A percentile compares a stretch with the other conserved stretches of the same genome.
Evolutionary conservation across 768 basidiomycete species (phyloP).

Genomic region (Kwoniella heveanensis): DNA sequence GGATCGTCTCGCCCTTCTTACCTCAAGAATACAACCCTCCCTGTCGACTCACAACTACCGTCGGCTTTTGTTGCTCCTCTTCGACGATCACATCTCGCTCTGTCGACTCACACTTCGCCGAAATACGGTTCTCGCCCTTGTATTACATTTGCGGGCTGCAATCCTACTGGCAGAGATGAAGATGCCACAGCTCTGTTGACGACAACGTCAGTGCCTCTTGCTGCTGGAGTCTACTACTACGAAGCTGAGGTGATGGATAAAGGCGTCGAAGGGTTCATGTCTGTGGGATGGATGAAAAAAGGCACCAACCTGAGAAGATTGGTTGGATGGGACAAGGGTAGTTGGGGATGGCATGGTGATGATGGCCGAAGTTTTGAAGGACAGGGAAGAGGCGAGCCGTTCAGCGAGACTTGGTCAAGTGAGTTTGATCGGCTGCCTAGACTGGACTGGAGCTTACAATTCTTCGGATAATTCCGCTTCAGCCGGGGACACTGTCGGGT

Average conservation of each 20-base stretch:
- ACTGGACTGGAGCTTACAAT: no score
- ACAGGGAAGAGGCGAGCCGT: constrained; percentile 67
- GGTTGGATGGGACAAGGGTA: constrained; percentile 55
- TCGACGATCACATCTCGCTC: constrained; percentile 19
- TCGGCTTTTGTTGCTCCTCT: constrained; percentile 16
- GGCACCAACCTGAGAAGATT: constrained; percentile 39
- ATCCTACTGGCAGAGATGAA: constrained; percentile 62
- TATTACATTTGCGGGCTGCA: constrained; percentile 36
- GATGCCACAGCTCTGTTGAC: constrained; percentile 85
- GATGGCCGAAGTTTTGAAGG: constrained; percentile 65
- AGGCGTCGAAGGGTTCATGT: constrained; percentile 68
- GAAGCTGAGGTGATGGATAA: constrained; percentile 83
- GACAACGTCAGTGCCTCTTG: constrained; percentile 72
- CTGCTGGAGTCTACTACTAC: constrained; percentile 91
- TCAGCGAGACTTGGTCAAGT: constrained; percentile 82
- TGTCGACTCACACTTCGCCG: constrained; percentile 10
- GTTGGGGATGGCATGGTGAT: constrained; percentile 56
- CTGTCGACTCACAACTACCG: constrained; percentile 10
- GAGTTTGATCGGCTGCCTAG: constrained; percentile 48
- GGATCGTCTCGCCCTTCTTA: constrained; percentile 22
- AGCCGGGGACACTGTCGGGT: constrained; percentile 88
- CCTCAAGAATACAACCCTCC: constrained; percentile 16
- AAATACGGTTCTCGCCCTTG: constrained; percentile 14
- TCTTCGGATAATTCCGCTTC: constrained; percentile 3
- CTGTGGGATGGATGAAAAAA: constrained; percentile 58